These are phyloP conservation scores for Pseudocercospora musae DNA, from an alignment of 2,329 filamentous ascomycete genomes.

Conservation along the genomic window DNA sequence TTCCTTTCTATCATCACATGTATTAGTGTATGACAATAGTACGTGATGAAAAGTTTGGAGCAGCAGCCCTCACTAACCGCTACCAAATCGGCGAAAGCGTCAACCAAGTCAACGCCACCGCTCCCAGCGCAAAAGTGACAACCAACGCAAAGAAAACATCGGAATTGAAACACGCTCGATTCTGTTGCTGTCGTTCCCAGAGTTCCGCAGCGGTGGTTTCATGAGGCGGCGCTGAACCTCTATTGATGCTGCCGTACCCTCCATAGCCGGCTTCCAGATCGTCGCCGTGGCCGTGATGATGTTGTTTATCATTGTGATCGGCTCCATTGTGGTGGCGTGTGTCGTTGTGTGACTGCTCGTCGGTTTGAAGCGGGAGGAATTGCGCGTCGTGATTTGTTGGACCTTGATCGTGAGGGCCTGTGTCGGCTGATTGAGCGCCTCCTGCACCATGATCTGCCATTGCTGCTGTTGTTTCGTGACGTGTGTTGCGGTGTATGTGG, in stretches of 20 bases:
- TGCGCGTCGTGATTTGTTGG: background rate
- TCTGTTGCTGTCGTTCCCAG: background rate
- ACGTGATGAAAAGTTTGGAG: too few species aligned
- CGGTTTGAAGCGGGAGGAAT: background rate
- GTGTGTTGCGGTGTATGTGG: background rate
- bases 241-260: background rate
- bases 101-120: background rate
- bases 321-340: too few species aligned
- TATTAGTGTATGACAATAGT: too few species aligned
- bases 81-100: background rate
- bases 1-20: too few species aligned
- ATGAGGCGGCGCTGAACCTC: background rate
- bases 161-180: background rate
- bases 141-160: background rate
- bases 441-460: background rate
- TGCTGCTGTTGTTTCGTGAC: background rate
- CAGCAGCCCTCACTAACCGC: background rate
- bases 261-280: background rate
- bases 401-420: background rate
- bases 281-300: background rate
- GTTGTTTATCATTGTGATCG: background rate
- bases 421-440: background rate
- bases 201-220: background rate
- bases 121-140: background rate
- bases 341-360: background rate